A percentile compares a stretch with the other conserved stretches of the same genome.
Conservation (phyloP, 495 filamentous ascomycete genomes). For the Penicillium silybi region DNA sequence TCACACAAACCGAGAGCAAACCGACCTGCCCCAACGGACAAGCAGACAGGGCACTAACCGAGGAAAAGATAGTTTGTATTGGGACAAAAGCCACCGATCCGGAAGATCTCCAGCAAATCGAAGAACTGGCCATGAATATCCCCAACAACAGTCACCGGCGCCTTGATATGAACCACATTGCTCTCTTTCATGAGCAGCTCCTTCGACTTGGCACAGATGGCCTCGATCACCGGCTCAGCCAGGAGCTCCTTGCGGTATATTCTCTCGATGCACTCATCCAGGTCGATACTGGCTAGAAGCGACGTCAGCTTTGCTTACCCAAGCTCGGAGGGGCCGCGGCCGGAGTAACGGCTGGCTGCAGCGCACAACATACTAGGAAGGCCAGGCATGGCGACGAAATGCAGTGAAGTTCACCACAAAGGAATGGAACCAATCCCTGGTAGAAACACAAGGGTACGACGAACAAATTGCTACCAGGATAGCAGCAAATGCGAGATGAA, state of each 20-base stretch:
- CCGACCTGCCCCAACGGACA: neutral
- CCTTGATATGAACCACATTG: conserved; percentile 96
- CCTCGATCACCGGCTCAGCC: conserved; percentile 96
- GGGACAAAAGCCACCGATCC: conserved; percentile 92
- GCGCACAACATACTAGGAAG: conserved; percentile 65
- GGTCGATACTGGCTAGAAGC: conserved; percentile 79
- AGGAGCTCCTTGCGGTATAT: conserved; percentile 95
- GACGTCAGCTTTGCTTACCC: conserved; percentile 2
- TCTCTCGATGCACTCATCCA: conserved; percentile 95
- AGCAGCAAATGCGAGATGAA: neutral
- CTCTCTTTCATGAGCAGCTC: conserved; percentile 99
- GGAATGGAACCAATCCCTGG: neutral
- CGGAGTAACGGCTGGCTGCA: neutral
- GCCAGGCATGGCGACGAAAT: conserved; percentile 64
- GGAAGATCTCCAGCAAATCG: conserved; percentile 98
- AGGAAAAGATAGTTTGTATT: conserved; percentile 98
- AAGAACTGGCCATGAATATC: conserved; percentile 99
- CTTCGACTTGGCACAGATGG: conserved; percentile 98
- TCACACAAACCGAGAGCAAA: neutral
- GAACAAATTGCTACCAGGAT: neutral
- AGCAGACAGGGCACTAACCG: conserved; percentile 49
- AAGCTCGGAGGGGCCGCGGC: neutral
- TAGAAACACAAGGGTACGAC: neutral
- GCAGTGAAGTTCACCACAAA: neutral
- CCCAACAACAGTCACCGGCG: conserved; percentile 96